Conservation (phyloP, 257 asterid species). For the Solanum rostratum region DNA sequence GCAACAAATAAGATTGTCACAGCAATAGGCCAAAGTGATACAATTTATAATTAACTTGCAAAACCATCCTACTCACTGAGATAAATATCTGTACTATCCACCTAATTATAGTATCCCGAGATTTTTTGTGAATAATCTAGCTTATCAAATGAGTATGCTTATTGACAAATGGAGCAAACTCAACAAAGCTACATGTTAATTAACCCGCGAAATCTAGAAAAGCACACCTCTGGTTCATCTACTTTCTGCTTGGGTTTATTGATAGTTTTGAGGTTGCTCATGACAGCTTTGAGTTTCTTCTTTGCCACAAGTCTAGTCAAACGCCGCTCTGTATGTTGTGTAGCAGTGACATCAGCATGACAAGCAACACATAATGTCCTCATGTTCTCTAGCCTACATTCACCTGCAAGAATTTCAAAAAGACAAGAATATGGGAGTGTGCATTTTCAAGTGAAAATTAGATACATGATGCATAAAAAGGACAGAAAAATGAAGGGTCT, state of each 20-base stretch:
- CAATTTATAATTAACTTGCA: neutral
- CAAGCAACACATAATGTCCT: conserved; percentile 96
- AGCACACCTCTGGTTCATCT: conserved; percentile 33
- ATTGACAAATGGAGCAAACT: neutral
- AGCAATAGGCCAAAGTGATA: neutral
- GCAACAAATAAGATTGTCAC: neutral
- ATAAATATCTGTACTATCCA: neutral
- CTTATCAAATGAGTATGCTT: neutral
- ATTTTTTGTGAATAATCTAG: neutral
- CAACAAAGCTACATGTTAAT: neutral
- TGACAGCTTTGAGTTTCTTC: conserved; percentile 47
- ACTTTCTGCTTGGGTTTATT: conserved; percentile 6
- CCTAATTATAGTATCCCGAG: neutral
- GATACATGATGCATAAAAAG: neutral
- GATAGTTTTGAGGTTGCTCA: conserved; percentile 27
- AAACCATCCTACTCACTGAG: neutral
- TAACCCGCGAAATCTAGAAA: neutral
- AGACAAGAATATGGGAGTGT: neutral
- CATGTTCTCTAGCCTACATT: conserved; percentile 90
- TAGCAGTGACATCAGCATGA: conserved; percentile 77
- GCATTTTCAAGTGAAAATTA: neutral
- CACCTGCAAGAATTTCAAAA: conserved; percentile 47
- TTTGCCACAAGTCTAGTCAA: conserved; percentile 45
- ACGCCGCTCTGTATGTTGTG: conserved; percentile 67
- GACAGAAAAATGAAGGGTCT: neutral